Conservation (phyloP, 208 protist genomes). For the Tetramitus jugosus region DNA sequence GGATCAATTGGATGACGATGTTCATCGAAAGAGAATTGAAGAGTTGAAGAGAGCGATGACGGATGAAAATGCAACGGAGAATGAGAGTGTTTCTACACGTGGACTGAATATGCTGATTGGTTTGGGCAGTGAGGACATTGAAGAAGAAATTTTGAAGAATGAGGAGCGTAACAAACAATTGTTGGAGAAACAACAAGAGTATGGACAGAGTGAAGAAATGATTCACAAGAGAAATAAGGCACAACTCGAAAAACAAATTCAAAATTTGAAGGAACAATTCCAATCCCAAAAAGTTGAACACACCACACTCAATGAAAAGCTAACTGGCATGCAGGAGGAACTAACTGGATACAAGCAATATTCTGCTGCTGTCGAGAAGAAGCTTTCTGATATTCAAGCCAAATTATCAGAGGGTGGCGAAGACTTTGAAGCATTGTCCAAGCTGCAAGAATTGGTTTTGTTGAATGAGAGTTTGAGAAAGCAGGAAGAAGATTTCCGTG, state of each 20-base stretch:
- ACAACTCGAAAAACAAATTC: not conserved
- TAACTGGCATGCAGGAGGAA: not conserved
- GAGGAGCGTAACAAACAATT: not conserved
- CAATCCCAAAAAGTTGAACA: not conserved
- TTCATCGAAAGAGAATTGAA: constrained; percentile 4
- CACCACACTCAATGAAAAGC: not conserved
- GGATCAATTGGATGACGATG: constrained; percentile 2
- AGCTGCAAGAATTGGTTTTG: constrained; percentile 40
- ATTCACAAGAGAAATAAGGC: not conserved
- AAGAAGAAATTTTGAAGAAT: not conserved
- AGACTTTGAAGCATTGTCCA: not conserved
- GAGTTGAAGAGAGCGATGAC: not conserved
- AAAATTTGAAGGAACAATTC: not conserved
- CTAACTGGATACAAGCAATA: not conserved
- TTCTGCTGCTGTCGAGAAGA: not conserved
- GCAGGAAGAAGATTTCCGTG: constrained; percentile 50
- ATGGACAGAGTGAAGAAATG: not conserved
- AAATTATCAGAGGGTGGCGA: not conserved
- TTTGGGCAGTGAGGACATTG: not conserved
- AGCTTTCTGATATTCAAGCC: not conserved
- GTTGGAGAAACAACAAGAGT: not conserved
- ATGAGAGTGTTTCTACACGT: not conserved
- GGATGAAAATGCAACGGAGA: not conserved
- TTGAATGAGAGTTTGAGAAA: constrained; percentile 49
- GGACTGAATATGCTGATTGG: not conserved